Evolutionary conservation across 164 flowering plant genomes (phyloP), one percentile per base, ranked within the genome.

Genomic region (Annona cherimola): DNA sequence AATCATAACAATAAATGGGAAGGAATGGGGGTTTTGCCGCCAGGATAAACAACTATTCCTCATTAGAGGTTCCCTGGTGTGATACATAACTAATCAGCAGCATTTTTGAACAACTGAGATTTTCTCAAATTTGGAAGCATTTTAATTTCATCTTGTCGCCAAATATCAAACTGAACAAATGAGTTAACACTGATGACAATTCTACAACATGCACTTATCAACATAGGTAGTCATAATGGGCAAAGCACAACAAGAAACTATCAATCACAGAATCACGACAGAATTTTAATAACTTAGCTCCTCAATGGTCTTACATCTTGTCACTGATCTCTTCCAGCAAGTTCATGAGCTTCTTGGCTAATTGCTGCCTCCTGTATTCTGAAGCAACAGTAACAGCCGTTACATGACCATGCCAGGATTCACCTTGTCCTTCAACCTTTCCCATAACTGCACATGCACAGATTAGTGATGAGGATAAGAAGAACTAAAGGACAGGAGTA

Each of bases 361-460:
- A 77, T 72, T 90, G 84, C 78, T 91, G 97, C 81, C 99, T 84
- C 72, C 99, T 87, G 76, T 87, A 94, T 69, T 92, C 98, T 65
- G 96, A 88, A 74, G 91, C 86, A 75, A 92, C 99, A 55, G 92
- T 94, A 35, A 94, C 94, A 65, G 99, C 97, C 69, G 99, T 94
- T n/a, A 94, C 98, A 83, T 92, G 99, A 45, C 99, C 97, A 81
- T 94, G 98, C 99, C 98, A 94, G 64, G 97, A 94, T 79, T 94
- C 99, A 68, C 99, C 99, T 74, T 92, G 97, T 19, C 99, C 99
- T 85, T 94, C 99, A 73, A 91, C 97, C 80, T 94, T 94, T 45
- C 97, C 99, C 98, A 92, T 92, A 71, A 94, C 97, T 94, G 85
- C 71, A 76, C 71, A 66, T 71, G 74, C 45, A 69, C 8, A 57